phyloP scores from a whole-genome alignment of 2,329 filamentous ascomycete genomes.

The Dothidotthia symphoricarpi region DNA sequence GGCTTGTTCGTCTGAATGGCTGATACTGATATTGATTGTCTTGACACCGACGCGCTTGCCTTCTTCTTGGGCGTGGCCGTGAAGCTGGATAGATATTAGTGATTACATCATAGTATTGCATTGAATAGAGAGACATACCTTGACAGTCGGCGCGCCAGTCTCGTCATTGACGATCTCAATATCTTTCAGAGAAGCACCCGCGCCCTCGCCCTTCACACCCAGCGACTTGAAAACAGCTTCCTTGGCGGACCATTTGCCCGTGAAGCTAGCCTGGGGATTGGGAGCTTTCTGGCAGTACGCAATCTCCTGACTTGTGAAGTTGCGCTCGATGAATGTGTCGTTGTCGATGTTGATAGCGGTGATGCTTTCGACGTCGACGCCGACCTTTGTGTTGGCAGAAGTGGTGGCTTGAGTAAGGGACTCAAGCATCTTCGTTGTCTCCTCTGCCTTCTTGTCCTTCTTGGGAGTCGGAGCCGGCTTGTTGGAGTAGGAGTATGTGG shows the following conservation, averaged over 20 bases:
- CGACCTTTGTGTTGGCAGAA: conserved; percentile 68
- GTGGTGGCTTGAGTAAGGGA: conserved; percentile 67
- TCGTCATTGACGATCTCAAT: conserved; percentile 87
- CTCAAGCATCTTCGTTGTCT: conserved; percentile 74
- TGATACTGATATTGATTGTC: conserved; percentile 88
- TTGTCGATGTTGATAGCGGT: conserved; percentile 87
- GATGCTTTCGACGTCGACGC: conserved; percentile 91
- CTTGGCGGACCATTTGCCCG: conserved; percentile 94
- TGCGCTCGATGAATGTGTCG: conserved; percentile 88
- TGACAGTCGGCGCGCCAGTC: conserved; percentile 78
- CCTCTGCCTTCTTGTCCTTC: conserved; percentile 56
- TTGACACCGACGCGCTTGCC: conserved; percentile 87
- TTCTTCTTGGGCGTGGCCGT: conserved; percentile 77
- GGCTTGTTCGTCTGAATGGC: conserved; percentile 89
- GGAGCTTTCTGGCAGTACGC: conserved; percentile 80
- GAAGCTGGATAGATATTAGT: conserved; percentile 59
- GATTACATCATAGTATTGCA: background rate
- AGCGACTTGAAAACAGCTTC: conserved; percentile 98
- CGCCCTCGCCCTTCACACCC: conserved; percentile 81
- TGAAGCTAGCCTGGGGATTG: conserved; percentile 84
- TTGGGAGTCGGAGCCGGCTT: conserved; percentile 57
- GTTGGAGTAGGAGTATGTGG: conserved; percentile 69
- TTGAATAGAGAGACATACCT: conserved; percentile 59
- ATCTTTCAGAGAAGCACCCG: conserved; percentile 84
- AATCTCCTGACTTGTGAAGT: conserved; percentile 84